Conservation (phyloP, 345 rosid genomes). For the Theobroma cacao region DNA sequence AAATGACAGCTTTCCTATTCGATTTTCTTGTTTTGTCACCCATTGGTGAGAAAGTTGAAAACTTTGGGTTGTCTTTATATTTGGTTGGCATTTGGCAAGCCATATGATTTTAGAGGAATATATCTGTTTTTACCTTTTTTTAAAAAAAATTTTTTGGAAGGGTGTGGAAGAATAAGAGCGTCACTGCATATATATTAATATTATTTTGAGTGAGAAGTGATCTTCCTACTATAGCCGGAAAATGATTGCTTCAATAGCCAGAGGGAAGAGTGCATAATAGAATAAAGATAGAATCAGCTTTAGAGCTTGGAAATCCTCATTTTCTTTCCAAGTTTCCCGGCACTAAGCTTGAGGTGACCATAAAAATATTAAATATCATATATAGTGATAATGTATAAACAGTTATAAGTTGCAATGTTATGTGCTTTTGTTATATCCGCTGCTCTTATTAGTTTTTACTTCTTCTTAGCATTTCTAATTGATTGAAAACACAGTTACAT, state of each 20-base stretch:
- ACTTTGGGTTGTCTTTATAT: neutral
- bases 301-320: neutral
- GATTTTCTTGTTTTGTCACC: neutral
- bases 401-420: too few relatives aligned
- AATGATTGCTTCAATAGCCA: neutral
- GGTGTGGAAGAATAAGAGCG: neutral
- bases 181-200: neutral
- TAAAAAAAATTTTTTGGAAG: neutral
- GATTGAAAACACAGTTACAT: neutral
- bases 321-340: conserved; percentile 10
- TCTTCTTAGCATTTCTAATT: too few relatives aligned
- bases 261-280: neutral
- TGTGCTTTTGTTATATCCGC: too few relatives aligned
- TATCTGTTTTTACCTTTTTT: neutral
- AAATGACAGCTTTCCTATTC: neutral
- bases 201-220: neutral
- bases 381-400: neutral
- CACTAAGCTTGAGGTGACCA: conserved; percentile 6
- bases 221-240: neutral
- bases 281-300: too few relatives aligned
- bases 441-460: too few relatives aligned
- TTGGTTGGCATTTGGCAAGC: neutral
- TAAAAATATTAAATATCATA: too few relatives aligned
- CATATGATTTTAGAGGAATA: neutral
- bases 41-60: neutral